Evolutionary conservation across 768 basidiomycete genomes (phyloP), one percentile per base, ranked within the genome.

Genomic region (Leccinellum albellum): DNA sequence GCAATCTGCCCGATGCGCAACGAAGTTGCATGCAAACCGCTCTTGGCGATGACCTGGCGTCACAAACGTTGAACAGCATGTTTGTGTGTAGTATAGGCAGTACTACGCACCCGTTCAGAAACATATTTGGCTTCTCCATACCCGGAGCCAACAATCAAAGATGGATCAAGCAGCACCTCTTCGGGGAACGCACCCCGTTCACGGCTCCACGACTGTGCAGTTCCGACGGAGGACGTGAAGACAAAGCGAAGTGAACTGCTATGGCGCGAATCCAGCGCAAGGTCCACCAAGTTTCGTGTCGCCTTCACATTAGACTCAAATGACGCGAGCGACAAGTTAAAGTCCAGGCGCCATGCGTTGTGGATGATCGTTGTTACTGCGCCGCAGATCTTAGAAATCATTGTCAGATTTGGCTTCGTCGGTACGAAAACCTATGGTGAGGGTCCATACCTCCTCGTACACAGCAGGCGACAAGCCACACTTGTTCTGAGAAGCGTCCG

Each of bases 81-180:
- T 1, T 12, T n/a, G 28, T 32, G 32, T 23, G 23, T 4, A 26
- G 23, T 40, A 12, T 12, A 74, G 3, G 56, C 7, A 61, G 50
- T 5, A 67, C 13, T 56, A 53, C 74, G 1, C 50, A 75, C 70
- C 51, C 71, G 59, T 62, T 77, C 75, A 4, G 70, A 51, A 1
- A 77, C 69, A 53, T 75, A 77, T 63, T 77, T 77, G 17, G 63
- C 55, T 24, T 74, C 74, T 1, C 73, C 73, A 46, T 76, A 76
- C 1, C 76, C 76, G 15, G 58, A 29, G n/a, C 73, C 75, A 26
- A 72, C 66, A n/a, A 67, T 65, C 51, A 54, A 51, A 9, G 55
- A 65, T 0, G 67, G 61, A 51, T 70, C 71, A 1, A 58, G 47
- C 40, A 75, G 59, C 8, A 73, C 50, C 33, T 73, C 72, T 49